phyloP scores from a whole-genome alignment of 1,139 yeast species.

The Diutina neorugosa region DNA sequence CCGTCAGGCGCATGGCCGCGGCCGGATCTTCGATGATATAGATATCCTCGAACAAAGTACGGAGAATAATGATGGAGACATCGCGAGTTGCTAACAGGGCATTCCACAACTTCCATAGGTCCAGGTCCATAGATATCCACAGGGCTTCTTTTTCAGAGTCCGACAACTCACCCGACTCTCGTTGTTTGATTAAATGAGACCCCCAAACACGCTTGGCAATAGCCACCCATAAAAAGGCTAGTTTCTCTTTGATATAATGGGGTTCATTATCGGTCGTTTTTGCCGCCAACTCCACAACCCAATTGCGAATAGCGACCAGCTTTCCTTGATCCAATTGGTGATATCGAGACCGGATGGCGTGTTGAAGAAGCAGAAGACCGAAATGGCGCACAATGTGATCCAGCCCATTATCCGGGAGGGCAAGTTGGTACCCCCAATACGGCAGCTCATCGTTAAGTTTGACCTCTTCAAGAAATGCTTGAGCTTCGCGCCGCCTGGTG shows the following conservation, averaged over 20 bases:
- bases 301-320: conserved; percentile 57
- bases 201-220: conserved; percentile 96
- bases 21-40: conserved; percentile 84
- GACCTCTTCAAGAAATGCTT: conserved; percentile 60
- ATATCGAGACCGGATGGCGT: conserved; percentile 48
- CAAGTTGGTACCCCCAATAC: conserved; percentile 83
- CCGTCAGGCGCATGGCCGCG: conserved; percentile 70
- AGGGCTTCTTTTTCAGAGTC: conserved; percentile 46
- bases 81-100: conserved; percentile 54
- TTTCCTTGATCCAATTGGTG: conserved; percentile 50
- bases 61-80: conserved; percentile 59
- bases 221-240: conserved; percentile 86
- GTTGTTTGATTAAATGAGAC: conserved; percentile 24
- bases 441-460: conserved; percentile 79
- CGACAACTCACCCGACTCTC: conserved; percentile 10
- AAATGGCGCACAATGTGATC: conserved; percentile 75
- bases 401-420: conserved; percentile 46
- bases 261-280: conserved; percentile 60
- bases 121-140: conserved; percentile 86
- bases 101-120: conserved; percentile 66
- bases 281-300: conserved; percentile 72
- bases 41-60: conserved; percentile 90
- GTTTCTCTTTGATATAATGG: conserved; percentile 78
- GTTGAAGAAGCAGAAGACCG: conserved; percentile 71
- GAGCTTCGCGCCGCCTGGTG: conserved; percentile 54